Evolutionary conservation across 2,329 filamentous ascomycete genomes (phyloP).

Genomic region (Colletotrichum australisinense): DNA sequence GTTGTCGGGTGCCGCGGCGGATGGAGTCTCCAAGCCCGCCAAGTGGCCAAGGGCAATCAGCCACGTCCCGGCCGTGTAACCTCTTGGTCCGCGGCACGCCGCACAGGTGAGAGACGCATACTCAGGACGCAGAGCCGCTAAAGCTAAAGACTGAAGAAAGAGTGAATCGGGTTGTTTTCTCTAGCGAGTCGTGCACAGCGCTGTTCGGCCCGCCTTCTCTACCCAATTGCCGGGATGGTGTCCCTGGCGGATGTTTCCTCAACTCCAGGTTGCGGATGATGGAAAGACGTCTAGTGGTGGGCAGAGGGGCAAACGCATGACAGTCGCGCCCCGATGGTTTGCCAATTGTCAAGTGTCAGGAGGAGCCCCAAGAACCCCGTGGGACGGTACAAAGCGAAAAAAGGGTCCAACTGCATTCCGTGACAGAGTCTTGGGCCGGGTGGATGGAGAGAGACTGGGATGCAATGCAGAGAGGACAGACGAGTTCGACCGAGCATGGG

Average conservation of each 20-base stretch:
- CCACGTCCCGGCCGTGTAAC: neutral
- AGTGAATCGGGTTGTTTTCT: constrained; percentile 11
- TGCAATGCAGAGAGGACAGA: constrained; percentile 28
- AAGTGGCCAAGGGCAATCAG: constrained; percentile 34
- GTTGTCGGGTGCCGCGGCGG: constrained; percentile 5
- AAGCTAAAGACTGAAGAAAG: constrained; percentile 6
- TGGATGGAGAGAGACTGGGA: constrained; percentile 2
- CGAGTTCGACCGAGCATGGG: constrained; percentile 12
- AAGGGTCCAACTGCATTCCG: constrained; percentile 8
- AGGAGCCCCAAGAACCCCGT: constrained; percentile 20
- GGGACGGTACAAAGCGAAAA: constrained; percentile 9
- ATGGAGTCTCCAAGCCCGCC: constrained; percentile 7
- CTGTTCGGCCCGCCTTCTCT: neutral
- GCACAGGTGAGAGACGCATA: neutral
- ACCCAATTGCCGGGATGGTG: constrained; percentile 4
- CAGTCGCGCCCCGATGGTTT: constrained; percentile 14
- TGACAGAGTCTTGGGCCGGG: constrained; percentile 5
- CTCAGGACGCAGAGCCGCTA: neutral
- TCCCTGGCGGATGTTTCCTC: constrained; percentile 28
- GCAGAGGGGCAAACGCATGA: constrained; percentile 15
- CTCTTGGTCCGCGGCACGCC: neutral
- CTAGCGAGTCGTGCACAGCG: constrained; percentile 21
- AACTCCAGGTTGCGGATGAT: neutral
- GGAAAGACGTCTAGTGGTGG: constrained; percentile 9
- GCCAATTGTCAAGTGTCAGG: constrained; percentile 19